Evolutionary conservation across 805 yeast genomes (phyloP).

Genomic region (Wickerhamomyces tratensis): DNA sequence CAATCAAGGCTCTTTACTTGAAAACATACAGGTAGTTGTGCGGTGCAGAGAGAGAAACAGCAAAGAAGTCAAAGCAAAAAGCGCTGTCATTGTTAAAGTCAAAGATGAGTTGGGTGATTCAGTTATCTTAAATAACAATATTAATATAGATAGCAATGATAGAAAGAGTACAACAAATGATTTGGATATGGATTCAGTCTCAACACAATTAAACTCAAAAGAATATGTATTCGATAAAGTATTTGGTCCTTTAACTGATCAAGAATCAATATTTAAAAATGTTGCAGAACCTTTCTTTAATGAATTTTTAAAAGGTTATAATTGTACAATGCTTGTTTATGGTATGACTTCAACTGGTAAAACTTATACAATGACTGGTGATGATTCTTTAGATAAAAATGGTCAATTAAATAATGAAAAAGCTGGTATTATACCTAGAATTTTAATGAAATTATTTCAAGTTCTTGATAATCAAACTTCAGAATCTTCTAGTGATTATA

Average conservation of each 20-base stretch:
- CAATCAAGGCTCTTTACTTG: slow-evolving; percentile 1
- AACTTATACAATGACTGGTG: slow-evolving; percentile 75
- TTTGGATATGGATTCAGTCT: slow-evolving; percentile 16
- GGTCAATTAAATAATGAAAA: slow-evolving; percentile 28
- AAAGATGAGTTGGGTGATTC: slow-evolving; percentile 36
- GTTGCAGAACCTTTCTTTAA: slow-evolving; percentile 55
- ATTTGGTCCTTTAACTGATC: slow-evolving; percentile 77
- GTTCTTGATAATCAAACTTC: slow-evolving; percentile 22
- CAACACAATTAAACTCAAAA: slow-evolving; percentile 35
- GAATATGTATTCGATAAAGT: slow-evolving; percentile 71
- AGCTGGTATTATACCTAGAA: slow-evolving; percentile 60
- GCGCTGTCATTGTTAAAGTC: slow-evolving; percentile 51
- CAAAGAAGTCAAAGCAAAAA: slow-evolving; percentile 46
- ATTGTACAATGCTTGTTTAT: slow-evolving; percentile 77
- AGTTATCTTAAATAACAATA: slow-evolving; percentile 33
- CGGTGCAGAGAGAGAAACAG: slow-evolving; percentile 55
- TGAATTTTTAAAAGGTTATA: slow-evolving; percentile 68
- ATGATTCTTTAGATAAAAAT: slow-evolving; percentile 26
- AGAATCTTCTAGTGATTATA: slow-evolving; percentile 36
- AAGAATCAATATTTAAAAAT: slow-evolving; percentile 50
- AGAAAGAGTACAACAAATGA: slow-evolving; percentile 16
- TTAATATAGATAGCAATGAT: too few relatives aligned
- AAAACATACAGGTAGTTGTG: slow-evolving; percentile 53
- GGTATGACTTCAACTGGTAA: slow-evolving; percentile 94
- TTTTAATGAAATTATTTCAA: slow-evolving; percentile 45